These are phyloP conservation scores for Gymnopilus junonius DNA, from an alignment of 768 basidiomycete genomes.

Conservation along the genomic window DNA sequence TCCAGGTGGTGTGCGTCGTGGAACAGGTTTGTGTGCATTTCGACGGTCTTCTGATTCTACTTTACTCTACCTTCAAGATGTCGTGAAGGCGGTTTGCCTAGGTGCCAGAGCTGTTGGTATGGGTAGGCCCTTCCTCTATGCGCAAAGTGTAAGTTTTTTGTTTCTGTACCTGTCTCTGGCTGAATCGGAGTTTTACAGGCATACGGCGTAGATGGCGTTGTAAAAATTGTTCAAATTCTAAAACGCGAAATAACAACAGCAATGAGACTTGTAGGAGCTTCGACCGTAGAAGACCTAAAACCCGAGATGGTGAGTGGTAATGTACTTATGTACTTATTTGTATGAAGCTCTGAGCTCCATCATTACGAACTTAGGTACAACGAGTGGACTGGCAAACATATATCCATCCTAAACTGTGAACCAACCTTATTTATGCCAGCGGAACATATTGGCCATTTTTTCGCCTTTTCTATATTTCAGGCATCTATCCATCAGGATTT, in stretches of 20 bases:
- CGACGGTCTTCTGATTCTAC: not conserved
- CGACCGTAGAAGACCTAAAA: constrained; percentile 62
- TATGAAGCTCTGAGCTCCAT: not conserved
- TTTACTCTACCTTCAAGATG: constrained; percentile 49
- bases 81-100: constrained; percentile 88
- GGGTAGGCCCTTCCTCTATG: constrained; percentile 86
- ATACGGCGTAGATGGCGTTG: constrained; percentile 74
- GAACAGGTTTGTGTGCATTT: constrained; percentile 57
- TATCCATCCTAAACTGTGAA: constrained; percentile 34
- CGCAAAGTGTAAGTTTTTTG: constrained; percentile 66
- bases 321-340: too few species aligned
- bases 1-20: constrained; percentile 66
- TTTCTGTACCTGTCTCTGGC: not conserved
- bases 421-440: not conserved
- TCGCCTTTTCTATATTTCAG: constrained; percentile 5
- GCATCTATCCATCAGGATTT: not conserved
- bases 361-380: constrained; percentile 48
- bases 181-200: constrained; percentile 47
- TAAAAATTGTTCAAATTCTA: constrained; percentile 68
- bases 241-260: constrained; percentile 77
- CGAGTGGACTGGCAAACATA: constrained; percentile 59
- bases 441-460: not conserved
- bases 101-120: constrained; percentile 89
- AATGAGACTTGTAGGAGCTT: constrained; percentile 79
- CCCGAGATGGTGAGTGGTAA: constrained; percentile 67